Conservation (phyloP, 75 land plant genomes). For the Gnetum montanum region DNA sequence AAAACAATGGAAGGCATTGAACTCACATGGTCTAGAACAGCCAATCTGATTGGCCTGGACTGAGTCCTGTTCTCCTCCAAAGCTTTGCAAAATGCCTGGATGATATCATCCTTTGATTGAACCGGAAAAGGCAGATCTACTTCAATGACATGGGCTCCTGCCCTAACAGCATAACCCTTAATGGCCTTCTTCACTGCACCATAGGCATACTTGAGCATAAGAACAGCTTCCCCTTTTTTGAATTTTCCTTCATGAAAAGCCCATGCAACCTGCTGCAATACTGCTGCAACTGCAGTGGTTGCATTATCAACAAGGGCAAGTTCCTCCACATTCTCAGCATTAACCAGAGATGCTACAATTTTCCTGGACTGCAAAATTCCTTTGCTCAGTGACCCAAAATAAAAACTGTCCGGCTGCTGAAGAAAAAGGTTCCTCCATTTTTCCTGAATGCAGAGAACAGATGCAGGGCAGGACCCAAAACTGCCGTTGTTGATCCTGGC, state of each 20-base stretch:
- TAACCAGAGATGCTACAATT: slow-evolving; percentile 17
- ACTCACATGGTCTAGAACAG: slow-evolving; percentile 35
- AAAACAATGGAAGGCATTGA: slow-evolving; percentile 42
- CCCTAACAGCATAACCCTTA: slow-evolving; percentile 28
- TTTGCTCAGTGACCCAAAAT: slow-evolving; percentile 21
- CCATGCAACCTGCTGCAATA: slow-evolving; percentile 36
- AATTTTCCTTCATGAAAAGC: slow-evolving; percentile 26
- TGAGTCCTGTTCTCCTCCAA: slow-evolving; percentile 14
- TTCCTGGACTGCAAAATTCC: slow-evolving; percentile 14
- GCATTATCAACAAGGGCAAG: slow-evolving; percentile 39
- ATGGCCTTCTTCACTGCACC: slow-evolving; percentile 41
- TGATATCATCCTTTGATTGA: slow-evolving; percentile 18
- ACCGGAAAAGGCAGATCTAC: slow-evolving; percentile 32
- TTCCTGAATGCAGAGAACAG: slow-evolving; percentile 23
- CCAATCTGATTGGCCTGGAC: slow-evolving; percentile 19
- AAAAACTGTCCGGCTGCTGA: slow-evolving; percentile 35
- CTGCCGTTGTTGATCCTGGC: slow-evolving; percentile 44
- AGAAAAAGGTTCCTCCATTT: slow-evolving; percentile 23
- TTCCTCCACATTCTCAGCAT: slow-evolving; percentile 14
- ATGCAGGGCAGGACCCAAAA: slow-evolving; percentile 35
- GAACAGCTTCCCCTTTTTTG: slow-evolving; percentile 26
- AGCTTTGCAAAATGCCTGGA: slow-evolving; percentile 8
- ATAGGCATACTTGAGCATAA: slow-evolving; percentile 30
- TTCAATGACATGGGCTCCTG: slow-evolving; percentile 28
- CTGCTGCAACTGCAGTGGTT: slow-evolving; percentile 32